These are phyloP conservation scores for Rhexocercosporidium sp. DNA, from an alignment of 2,329 filamentous ascomycete species.

Conservation along the genomic window DNA sequence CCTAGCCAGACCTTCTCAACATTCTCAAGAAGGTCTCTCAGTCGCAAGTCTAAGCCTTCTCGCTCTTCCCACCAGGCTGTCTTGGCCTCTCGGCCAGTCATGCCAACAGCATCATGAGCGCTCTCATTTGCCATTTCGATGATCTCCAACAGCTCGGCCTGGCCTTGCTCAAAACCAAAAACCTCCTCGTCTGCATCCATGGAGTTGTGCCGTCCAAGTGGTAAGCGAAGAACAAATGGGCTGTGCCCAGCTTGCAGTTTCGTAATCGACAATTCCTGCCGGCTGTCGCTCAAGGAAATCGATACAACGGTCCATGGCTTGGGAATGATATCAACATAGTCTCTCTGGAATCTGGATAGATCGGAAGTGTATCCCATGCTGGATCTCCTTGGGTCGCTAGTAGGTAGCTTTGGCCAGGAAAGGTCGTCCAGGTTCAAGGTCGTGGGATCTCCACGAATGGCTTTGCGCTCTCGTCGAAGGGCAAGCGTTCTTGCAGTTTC, in stretches of 20 bases:
- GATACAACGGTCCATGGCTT: constrained; percentile 84
- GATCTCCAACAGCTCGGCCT: constrained; percentile 80
- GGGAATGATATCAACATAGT: constrained; percentile 88
- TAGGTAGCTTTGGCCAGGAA: constrained; percentile 51
- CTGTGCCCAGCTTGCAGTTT: constrained; percentile 76
- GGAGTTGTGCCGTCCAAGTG: constrained; percentile 80
- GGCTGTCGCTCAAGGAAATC: constrained; percentile 79
- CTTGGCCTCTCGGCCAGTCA: constrained; percentile 75
- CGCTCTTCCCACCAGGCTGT: constrained; percentile 90
- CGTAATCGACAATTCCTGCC: constrained; percentile 87
- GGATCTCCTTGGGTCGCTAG: constrained; percentile 47
- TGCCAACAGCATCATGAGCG: constrained; percentile 75
- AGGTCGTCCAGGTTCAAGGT: constrained; percentile 38
- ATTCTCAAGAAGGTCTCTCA: constrained; percentile 79
- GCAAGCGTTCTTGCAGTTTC: constrained; percentile 75
- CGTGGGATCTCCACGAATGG: constrained; percentile 44
- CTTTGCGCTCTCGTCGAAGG: constrained; percentile 67
- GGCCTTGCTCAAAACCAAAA: constrained; percentile 84
- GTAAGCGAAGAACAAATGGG: constrained; percentile 86
- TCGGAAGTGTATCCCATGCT: constrained; percentile 57
- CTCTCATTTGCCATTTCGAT: constrained; percentile 82
- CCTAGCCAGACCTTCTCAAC: constrained; percentile 95
- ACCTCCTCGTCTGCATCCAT: constrained; percentile 80
- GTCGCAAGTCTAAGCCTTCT: constrained; percentile 75
- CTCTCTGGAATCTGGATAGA: constrained; percentile 70